Conservation (phyloP, 441 rosid genomes). For the Hura crepitans region DNA sequence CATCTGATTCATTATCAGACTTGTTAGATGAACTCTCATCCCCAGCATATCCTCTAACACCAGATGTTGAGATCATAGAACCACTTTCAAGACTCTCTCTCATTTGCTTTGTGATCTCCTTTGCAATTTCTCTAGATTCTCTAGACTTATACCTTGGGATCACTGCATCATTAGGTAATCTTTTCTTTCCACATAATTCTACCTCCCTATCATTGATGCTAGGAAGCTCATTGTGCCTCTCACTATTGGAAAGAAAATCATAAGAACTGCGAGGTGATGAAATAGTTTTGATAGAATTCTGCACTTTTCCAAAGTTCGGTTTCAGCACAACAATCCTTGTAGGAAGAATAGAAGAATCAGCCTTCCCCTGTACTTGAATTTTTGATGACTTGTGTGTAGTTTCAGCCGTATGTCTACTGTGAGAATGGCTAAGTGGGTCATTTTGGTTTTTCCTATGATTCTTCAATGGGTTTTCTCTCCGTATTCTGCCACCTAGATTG, state of each 20-base stretch:
- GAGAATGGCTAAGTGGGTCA: constrained; percentile 31
- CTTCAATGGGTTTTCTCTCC: constrained; percentile 37
- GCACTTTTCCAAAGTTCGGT: constrained; percentile 63
- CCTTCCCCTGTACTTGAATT: constrained; percentile 40
- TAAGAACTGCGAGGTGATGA: constrained; percentile 50
- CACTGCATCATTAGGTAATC: constrained; percentile 36
- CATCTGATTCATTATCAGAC: constrained; percentile 65
- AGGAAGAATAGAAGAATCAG: constrained; percentile 37
- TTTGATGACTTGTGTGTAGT: constrained; percentile 34
- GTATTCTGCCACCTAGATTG: constrained; percentile 31
- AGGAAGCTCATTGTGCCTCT: constrained; percentile 34
- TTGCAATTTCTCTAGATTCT: constrained; percentile 68
- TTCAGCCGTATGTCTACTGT: constrained; percentile 30
- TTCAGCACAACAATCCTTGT: constrained; percentile 90
- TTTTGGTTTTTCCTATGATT: constrained; percentile 30
- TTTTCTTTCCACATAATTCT: constrained; percentile 38
- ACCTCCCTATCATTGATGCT: constrained; percentile 35
- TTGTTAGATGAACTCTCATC: constrained; percentile 70
- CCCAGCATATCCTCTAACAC: constrained; percentile 66
- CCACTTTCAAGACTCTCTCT: constrained; percentile 38
- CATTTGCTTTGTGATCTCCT: constrained; percentile 61
- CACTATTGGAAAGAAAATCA: constrained; percentile 44
- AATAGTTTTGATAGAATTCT: constrained; percentile 36
- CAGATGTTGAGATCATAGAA: constrained; percentile 39
- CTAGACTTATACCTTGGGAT: constrained; percentile 48